Evolutionary conservation across 1,284 basidiomycete genomes (phyloP).

Genomic region (Cryptococcus depauperatus): DNA sequence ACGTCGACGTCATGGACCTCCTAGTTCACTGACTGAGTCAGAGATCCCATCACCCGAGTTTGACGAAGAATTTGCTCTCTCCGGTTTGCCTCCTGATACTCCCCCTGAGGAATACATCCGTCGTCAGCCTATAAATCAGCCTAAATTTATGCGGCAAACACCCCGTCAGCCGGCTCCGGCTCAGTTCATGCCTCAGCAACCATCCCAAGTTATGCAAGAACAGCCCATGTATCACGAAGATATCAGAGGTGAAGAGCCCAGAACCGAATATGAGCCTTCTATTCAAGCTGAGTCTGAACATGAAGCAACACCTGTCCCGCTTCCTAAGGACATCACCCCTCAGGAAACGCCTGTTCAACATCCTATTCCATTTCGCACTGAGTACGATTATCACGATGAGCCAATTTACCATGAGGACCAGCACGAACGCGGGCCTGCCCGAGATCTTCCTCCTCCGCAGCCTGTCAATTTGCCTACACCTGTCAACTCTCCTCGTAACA

Average conservation of each 20-base stretch:
- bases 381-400: constrained; percentile 12
- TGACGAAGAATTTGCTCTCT: constrained; percentile 35
- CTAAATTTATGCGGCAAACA: constrained; percentile 12
- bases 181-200: constrained; percentile 6
- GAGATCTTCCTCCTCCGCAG: constrained; percentile 26
- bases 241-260: constrained; percentile 4
- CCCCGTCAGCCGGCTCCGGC: constrained; percentile 4
- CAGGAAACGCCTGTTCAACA: constrained; percentile 9
- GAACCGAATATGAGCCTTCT: constrained; percentile 9
- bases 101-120: constrained; percentile 27
- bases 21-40: constrained; percentile 23
- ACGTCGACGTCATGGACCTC: constrained; percentile 7
- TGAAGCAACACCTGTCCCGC: constrained; percentile 5
- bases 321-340: constrained; percentile 2
- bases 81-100: constrained; percentile 32
- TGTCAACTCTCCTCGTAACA: constrained; percentile 23
- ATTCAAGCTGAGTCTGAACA: constrained; percentile 11
- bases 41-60: constrained; percentile 25
- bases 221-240: constrained; percentile 8
- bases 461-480: constrained; percentile 42
- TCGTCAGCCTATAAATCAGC: constrained; percentile 14
- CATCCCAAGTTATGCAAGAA: constrained; percentile 2
- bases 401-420: constrained; percentile 17
- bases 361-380: constrained; percentile 17
- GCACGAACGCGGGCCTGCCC: constrained; percentile 9